A percentile compares a stretch with the other conserved stretches of the same genome.
These are phyloP conservation scores for Platanthera guangdongensis DNA, from an alignment of 106 monocot genomes.

Conservation along the genomic window DNA sequence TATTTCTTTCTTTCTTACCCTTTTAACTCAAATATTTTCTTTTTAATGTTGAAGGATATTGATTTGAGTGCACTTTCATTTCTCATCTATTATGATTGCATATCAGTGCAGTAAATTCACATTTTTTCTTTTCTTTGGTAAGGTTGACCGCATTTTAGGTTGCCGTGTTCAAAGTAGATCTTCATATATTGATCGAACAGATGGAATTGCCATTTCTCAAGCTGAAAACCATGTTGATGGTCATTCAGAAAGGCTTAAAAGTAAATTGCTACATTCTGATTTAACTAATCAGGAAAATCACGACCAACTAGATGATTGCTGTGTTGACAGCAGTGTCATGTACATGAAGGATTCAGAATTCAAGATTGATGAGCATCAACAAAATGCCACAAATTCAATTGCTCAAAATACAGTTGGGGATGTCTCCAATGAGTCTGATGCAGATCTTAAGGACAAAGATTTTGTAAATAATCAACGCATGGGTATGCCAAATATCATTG, in stretches of 20 bases:
- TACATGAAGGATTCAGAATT: constrained; percentile 2
- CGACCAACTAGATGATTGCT: constrained; percentile 11
- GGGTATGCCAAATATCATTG: constrained; percentile 5
- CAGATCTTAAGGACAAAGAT: constrained; percentile 11
- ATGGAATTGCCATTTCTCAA: constrained; percentile 4
- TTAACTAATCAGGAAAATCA: not conserved
- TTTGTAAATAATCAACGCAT: not conserved
- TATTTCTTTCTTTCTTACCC: not conserved
- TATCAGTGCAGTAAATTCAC: not conserved
- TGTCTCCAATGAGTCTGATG: not conserved
- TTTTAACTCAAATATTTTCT: not conserved
- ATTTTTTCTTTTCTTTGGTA: constrained; percentile 5
- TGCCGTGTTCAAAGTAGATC: constrained; percentile 44
- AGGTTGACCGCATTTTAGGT: constrained; percentile 94
- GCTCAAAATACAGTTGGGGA: constrained; percentile 5
- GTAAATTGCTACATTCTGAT: not conserved
- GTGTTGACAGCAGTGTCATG: not conserved
- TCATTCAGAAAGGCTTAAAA: not conserved
- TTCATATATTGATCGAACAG: constrained; percentile 5
- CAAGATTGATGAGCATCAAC: constrained; percentile 10
- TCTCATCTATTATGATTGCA: not conserved
- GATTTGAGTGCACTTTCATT: not conserved
- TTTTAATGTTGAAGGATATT: not conserved
- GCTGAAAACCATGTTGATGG: constrained; percentile 1
- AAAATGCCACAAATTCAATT: constrained; percentile 1